phyloP scores from a whole-genome alignment of 495 filamentous ascomycete species.

The Aspergillus bertholletiae region DNA sequence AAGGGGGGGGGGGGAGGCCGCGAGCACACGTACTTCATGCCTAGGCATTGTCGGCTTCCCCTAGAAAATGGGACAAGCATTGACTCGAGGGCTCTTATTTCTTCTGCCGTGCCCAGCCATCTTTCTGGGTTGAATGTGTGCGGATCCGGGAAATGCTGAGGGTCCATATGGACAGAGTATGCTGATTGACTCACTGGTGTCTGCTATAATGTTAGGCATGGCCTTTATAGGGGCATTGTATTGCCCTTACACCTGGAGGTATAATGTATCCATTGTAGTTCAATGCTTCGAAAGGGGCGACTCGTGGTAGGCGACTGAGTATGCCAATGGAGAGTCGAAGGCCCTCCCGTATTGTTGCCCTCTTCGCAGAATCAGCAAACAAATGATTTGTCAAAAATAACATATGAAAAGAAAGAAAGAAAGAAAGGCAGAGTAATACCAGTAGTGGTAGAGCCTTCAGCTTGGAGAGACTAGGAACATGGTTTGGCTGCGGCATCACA shows the following conservation, averaged over 20 bases:
- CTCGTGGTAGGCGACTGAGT: constrained; percentile 26
- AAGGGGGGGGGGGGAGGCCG: too few relatives aligned
- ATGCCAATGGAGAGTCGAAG: constrained; percentile 37
- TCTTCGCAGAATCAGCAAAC: constrained; percentile 8
- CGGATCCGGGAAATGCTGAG: constrained; percentile 38
- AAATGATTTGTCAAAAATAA: too few relatives aligned
- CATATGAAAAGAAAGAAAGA: not conserved
- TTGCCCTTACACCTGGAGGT: constrained; percentile 12
- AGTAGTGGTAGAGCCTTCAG: constrained; percentile 17
- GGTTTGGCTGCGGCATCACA: constrained; percentile 4
- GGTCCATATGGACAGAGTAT: constrained; percentile 36
- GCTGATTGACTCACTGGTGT: constrained; percentile 39
- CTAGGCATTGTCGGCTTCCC: constrained; percentile 23
- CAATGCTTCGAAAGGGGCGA: constrained; percentile 27
- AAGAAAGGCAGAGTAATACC: constrained; percentile 3
- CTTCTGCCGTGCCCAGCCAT: constrained; percentile 30
- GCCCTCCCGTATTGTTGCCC: constrained; percentile 39
- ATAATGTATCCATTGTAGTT: constrained; percentile 26
- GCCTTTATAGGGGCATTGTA: constrained; percentile 10
- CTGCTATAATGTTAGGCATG: constrained; percentile 7
- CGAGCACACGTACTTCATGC: constrained; percentile 24
- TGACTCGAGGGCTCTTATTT: constrained; percentile 8
- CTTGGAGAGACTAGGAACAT: not conserved
- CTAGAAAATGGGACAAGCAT: constrained; percentile 30
- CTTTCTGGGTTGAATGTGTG: constrained; percentile 39